Percentiles rank a stretch among this genome's conserved stretches.
Evolutionary conservation across 2,329 filamentous ascomycete genomes (phyloP).

Genomic region (Berkeleyomyces basicola): DNA sequence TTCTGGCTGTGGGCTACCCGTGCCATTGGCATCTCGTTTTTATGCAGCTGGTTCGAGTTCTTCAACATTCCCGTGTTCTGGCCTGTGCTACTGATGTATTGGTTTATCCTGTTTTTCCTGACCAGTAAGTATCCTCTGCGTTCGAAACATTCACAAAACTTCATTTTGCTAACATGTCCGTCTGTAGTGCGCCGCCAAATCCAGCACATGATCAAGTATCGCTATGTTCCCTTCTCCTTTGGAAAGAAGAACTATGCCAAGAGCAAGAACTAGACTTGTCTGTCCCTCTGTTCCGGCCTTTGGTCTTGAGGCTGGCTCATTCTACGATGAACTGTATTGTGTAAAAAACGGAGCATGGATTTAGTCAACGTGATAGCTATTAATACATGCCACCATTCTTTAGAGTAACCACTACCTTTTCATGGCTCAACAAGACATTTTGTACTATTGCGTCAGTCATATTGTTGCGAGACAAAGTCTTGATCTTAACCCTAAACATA

Average conservation of each 20-base stretch:
- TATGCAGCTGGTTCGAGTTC: constrained; percentile 82
- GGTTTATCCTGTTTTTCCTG: constrained; percentile 88
- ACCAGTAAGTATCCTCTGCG: constrained; percentile 56
- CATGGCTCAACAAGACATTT: neutral
- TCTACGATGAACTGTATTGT: neutral
- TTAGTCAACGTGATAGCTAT: neutral
- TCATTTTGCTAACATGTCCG: too few relatives aligned
- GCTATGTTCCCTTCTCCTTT: constrained; percentile 85
- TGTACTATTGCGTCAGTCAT: too few relatives aligned
- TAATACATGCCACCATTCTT: neutral
- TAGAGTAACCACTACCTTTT: neutral
- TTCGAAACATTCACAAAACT: neutral
- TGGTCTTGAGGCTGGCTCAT: neutral
- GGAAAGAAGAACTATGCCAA: constrained; percentile 72
- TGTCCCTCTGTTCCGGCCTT: neutral
- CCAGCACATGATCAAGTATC: constrained; percentile 99
- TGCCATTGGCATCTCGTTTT: constrained; percentile 65
- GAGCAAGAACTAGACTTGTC: constrained; percentile 30
- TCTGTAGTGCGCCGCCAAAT: constrained; percentile 91
- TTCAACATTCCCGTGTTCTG: constrained; percentile 98
- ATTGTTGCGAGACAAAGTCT: too few relatives aligned
- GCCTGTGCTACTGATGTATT: constrained; percentile 96
- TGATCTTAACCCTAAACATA: too few relatives aligned
- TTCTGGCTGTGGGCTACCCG: constrained; percentile 96
- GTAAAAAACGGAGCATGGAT: neutral